These are phyloP conservation scores for Xylariaceae sp. DNA, from an alignment of 2,329 filamentous ascomycete species.

Conservation along the genomic window DNA sequence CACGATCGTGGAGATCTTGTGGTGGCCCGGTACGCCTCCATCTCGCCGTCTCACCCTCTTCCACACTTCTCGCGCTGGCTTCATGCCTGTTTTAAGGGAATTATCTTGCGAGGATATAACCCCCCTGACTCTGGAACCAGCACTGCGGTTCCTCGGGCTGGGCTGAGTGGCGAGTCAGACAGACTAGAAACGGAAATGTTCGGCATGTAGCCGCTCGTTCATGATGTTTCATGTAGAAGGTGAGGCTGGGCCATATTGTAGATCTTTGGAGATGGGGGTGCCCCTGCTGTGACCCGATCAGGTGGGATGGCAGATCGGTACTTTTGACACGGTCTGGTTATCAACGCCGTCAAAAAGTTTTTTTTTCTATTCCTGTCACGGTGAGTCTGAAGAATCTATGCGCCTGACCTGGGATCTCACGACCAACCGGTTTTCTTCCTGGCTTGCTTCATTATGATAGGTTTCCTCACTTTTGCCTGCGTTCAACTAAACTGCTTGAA, in stretches of 20 bases:
- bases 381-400: neutral
- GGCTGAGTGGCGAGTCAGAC: neutral
- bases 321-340: neutral
- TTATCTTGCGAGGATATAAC: neutral
- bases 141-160: slow-evolving; percentile 1
- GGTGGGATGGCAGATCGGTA: neutral
- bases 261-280: neutral
- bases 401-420: neutral
- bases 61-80: neutral
- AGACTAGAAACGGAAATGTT: neutral
- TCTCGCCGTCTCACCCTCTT: neutral
- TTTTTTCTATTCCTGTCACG: neutral
- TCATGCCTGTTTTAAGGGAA: neutral
- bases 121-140: neutral
- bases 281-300: neutral
- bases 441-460: too few relatives aligned
- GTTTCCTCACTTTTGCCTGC: too few relatives aligned
- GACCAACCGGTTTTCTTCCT: too few relatives aligned
- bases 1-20: slow-evolving; percentile 13
- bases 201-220: slow-evolving; percentile 15
- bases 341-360: neutral
- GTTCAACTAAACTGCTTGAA: too few relatives aligned
- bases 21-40: slow-evolving; percentile 1
- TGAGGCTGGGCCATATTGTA: neutral
- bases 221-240: slow-evolving; percentile 3